A percentile compares a stretch with the other conserved stretches of the same genome.
Conservation (phyloP, 805 yeast genomes). For the Yarrowia yakushimensis region DNA sequence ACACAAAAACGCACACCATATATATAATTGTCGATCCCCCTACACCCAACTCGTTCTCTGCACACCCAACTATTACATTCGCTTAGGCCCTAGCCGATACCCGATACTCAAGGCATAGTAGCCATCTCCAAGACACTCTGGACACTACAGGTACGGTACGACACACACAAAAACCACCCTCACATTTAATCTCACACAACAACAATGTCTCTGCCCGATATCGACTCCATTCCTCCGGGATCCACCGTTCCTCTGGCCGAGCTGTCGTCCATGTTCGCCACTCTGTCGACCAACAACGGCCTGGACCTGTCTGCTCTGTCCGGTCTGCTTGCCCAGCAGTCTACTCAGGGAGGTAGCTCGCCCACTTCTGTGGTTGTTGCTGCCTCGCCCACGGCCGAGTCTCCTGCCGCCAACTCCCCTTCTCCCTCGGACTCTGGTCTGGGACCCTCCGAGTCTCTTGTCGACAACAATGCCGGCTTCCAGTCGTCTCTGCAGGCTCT, state of each 20-base stretch:
- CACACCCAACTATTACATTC: constrained; percentile 13
- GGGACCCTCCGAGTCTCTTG: neutral
- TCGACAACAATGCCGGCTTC: constrained; percentile 16
- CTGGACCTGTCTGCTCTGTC: constrained; percentile 9
- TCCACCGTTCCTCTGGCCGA: constrained; percentile 23
- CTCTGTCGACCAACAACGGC: constrained; percentile 19
- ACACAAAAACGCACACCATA: neutral
- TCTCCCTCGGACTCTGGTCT: neutral
- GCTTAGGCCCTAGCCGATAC: too few relatives aligned
- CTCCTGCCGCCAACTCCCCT: constrained; percentile 2
- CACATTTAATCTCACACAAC: neutral
- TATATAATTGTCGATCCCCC: constrained; percentile 9
- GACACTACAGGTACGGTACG: neutral
- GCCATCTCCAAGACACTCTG: neutral
- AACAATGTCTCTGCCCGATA: constrained; percentile 7
- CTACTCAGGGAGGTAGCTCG: neutral
- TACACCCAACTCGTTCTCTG: neutral
- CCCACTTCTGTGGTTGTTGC: constrained; percentile 13
- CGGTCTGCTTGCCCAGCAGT: constrained; percentile 1
- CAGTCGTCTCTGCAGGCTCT: constrained; percentile 23
- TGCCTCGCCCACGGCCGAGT: constrained; percentile 7
- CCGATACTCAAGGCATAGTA: neutral
- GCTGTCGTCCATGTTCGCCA: constrained; percentile 23
- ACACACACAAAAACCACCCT: neutral
- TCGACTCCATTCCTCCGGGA: constrained; percentile 23